These are phyloP conservation scores for Spizellomyces punctatus DNA, from an alignment of 192 early-diverging fungal genomes.

Conservation along the genomic window DNA sequence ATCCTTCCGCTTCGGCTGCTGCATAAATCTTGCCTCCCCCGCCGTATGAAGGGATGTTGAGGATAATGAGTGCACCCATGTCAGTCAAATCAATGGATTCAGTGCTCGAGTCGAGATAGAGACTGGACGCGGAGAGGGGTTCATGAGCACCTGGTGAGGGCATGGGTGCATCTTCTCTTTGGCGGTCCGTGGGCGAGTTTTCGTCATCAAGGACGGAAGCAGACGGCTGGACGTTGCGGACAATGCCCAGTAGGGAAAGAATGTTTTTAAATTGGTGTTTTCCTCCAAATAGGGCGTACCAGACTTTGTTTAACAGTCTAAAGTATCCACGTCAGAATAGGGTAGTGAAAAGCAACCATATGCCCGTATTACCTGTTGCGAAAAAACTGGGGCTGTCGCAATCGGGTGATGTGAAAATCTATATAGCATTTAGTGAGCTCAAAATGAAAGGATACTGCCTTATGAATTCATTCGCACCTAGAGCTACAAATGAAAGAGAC, in stretches of 20 bases:
- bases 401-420: conserved; percentile 32
- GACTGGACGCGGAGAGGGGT: conserved; percentile 18
- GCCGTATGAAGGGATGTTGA: conserved; percentile 43
- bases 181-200: neutral
- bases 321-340: neutral
- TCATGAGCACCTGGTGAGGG: conserved; percentile 25
- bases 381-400: conserved; percentile 31
- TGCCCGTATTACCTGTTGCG: conserved; percentile 6
- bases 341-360: too few species aligned
- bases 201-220: neutral
- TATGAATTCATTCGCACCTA: too few species aligned
- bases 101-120: conserved; percentile 9
- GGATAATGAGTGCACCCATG: conserved; percentile 30
- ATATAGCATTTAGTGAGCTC: neutral
- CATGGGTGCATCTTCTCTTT: neutral
- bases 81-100: conserved; percentile 26
- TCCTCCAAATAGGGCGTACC: conserved; percentile 30
- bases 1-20: conserved; percentile 31
- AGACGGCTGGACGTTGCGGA: neutral
- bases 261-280: conserved; percentile 25
- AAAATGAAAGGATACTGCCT: too few species aligned
- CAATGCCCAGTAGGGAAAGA: conserved; percentile 13
- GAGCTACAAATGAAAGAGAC: too few species aligned
- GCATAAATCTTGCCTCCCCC: conserved; percentile 38
- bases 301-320: conserved; percentile 35